phyloP scores from a whole-genome alignment of 768 basidiomycete genomes.

The Xerocomellus chrysenteron region DNA sequence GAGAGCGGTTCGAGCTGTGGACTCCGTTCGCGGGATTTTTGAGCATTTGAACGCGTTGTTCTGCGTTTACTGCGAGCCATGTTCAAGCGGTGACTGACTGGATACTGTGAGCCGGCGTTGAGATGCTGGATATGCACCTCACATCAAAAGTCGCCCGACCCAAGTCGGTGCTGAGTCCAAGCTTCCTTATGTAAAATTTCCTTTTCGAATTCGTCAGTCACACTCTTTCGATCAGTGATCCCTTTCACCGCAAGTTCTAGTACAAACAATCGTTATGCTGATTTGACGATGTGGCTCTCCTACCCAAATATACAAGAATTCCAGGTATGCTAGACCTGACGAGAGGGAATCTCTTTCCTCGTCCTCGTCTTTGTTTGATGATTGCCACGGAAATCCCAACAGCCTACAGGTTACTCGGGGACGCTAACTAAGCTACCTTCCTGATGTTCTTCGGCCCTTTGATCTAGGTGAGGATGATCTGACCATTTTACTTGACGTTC shows the following conservation, averaged over 20 bases:
- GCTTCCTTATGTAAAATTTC: constrained; percentile 29
- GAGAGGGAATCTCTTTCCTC: neutral
- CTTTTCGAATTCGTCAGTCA: constrained; percentile 2
- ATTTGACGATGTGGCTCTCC: neutral
- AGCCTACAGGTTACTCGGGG: no score
- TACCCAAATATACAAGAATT: neutral
- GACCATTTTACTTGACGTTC: neutral
- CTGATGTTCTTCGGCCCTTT: neutral
- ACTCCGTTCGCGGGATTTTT: constrained; percentile 36
- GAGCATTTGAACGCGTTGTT: constrained; percentile 37
- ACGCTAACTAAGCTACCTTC: neutral
- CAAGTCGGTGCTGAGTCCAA: neutral
- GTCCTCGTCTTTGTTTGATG: neutral
- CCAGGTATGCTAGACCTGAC: neutral
- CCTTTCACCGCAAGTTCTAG: neutral
- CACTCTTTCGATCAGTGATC: neutral
- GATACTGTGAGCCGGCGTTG: constrained; percentile 9
- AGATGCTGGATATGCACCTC: constrained; percentile 9
- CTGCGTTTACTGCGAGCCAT: constrained; percentile 51
- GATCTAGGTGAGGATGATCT: neutral
- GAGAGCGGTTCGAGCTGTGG: constrained; percentile 33
- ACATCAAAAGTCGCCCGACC: constrained; percentile 11
- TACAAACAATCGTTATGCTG: no score
- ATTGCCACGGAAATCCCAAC: neutral
- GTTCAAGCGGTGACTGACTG: constrained; percentile 6